Evolutionary conservation across 1,139 yeast genomes (phyloP).

Genomic region (Nakaseomyces uthaithaninus): DNA sequence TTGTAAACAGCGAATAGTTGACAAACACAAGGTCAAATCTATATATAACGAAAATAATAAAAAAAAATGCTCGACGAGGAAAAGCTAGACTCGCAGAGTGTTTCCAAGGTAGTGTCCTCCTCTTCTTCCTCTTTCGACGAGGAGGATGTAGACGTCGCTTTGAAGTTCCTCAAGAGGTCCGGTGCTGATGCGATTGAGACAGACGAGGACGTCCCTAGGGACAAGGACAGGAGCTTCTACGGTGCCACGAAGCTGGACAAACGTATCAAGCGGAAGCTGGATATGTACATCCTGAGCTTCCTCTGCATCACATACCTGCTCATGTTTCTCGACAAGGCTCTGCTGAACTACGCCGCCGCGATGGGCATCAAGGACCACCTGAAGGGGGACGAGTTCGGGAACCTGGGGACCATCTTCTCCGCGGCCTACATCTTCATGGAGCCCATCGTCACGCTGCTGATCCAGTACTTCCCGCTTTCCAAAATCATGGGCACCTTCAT

Average conservation of each 20-base stretch:
- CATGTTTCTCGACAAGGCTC: conserved; percentile 44
- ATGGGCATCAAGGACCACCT: conserved; percentile 44
- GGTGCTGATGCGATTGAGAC: conserved; percentile 9
- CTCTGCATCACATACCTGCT: conserved; percentile 41
- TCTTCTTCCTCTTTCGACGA: conserved; percentile 7
- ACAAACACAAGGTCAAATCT: too few relatives aligned
- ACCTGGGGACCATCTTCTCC: conserved; percentile 55
- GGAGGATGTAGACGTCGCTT: conserved; percentile 25
- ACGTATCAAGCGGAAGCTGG: conserved; percentile 36
- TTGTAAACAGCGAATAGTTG: too few relatives aligned
- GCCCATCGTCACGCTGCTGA: conserved; percentile 43
- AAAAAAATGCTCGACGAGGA: conserved; percentile 1
- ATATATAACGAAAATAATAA: too few relatives aligned
- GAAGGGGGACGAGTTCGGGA: conserved; percentile 38
- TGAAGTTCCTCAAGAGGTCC: conserved; percentile 20
- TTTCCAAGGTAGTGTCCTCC: not conserved
- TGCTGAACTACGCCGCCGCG: conserved; percentile 42
- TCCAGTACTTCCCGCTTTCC: conserved; percentile 49
- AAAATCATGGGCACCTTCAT: conserved; percentile 42
- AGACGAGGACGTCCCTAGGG: conserved; percentile 6
- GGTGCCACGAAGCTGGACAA: conserved; percentile 25
- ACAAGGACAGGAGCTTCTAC: conserved; percentile 16
- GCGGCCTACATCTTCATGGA: conserved; percentile 49
- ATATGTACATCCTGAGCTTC: conserved; percentile 38
- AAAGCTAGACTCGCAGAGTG: conserved; percentile 1